Evolutionary conservation across 1,284 basidiomycete genomes (phyloP).

Genomic region (Peniophora sp.): DNA sequence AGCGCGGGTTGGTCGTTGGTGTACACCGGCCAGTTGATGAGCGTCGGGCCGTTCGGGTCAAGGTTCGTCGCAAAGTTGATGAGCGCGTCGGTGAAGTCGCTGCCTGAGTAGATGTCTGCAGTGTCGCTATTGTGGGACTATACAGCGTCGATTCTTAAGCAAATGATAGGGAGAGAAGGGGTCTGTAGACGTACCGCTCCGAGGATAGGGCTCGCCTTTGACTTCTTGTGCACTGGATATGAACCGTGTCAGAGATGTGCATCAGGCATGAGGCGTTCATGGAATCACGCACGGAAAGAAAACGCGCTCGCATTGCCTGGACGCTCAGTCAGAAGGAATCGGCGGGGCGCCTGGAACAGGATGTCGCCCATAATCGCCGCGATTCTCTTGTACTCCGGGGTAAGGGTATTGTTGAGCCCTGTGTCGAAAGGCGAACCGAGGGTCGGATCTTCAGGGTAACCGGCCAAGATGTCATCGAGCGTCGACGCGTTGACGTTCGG

Average conservation of each 20-base stretch:
- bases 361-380: constrained; percentile 41
- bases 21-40: constrained; percentile 13
- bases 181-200: constrained; percentile 35
- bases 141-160: too few species aligned
- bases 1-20: constrained; percentile 12
- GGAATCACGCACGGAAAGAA: constrained; percentile 34
- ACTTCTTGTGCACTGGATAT: constrained; percentile 35
- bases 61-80: constrained; percentile 18
- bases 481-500: constrained; percentile 19
- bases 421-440: constrained; percentile 48
- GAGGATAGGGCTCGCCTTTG: constrained; percentile 31
- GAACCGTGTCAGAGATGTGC: too few species aligned
- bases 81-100: constrained; percentile 15
- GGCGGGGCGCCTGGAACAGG: constrained; percentile 44
- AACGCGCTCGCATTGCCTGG: constrained; percentile 36
- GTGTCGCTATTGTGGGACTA: constrained; percentile 5
- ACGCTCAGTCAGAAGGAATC: constrained; percentile 37
- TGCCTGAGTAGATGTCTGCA: constrained; percentile 7
- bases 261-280: too few species aligned
- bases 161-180: background rate
- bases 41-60: constrained; percentile 15
- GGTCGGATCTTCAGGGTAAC: constrained; percentile 35
- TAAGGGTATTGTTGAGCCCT: constrained; percentile 31
- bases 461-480: constrained; percentile 21
- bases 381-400: constrained; percentile 42